These are phyloP conservation scores for Jaltomata sinuosa DNA, from an alignment of 257 asterid species.

Conservation along the genomic window DNA sequence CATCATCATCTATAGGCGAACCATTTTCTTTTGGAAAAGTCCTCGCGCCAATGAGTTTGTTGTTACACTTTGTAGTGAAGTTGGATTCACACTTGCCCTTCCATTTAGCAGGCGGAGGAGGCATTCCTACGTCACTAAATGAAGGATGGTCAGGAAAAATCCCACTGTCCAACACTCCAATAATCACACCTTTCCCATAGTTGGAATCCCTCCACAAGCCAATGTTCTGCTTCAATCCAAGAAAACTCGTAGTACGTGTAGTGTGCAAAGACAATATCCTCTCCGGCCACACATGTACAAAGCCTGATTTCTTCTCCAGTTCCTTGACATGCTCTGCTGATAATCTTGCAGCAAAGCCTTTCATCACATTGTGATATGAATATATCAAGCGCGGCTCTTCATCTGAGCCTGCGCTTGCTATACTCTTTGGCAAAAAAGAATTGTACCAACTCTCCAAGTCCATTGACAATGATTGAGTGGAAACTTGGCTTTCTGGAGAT, in stretches of 20 bases:
- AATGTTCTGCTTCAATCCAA: conserved; percentile 29
- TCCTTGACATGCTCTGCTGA: conserved; percentile 20
- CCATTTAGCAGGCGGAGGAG: conserved; percentile 49
- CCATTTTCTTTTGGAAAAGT: not conserved
- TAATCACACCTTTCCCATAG: conserved; percentile 42
- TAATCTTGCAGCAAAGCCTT: conserved; percentile 45
- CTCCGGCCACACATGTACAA: conserved; percentile 24
- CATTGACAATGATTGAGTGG: not conserved
- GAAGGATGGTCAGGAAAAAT: conserved; percentile 40
- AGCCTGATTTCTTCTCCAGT: conserved; percentile 20
- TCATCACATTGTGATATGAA: conserved; percentile 27
- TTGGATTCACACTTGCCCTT: conserved; percentile 32
- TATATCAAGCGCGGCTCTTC: conserved; percentile 8
- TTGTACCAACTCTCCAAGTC: conserved; percentile 24
- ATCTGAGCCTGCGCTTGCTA: not conserved
- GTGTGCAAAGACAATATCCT: conserved; percentile 26
- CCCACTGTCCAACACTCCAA: conserved; percentile 42
- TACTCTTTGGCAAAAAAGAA: conserved; percentile 22
- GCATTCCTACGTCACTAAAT: conserved; percentile 37
- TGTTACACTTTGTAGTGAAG: conserved; percentile 21
- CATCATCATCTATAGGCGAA: conserved; percentile 18
- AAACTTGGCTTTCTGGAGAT: conserved; percentile 4
- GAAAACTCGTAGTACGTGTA: conserved; percentile 33
- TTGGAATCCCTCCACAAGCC: conserved; percentile 42
- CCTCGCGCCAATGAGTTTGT: conserved; percentile 45